Evolutionary conservation across 2,329 filamentous ascomycete species (phyloP), one percentile per base, ranked within the genome.

Genomic region (Venturiaceae sp.): DNA sequence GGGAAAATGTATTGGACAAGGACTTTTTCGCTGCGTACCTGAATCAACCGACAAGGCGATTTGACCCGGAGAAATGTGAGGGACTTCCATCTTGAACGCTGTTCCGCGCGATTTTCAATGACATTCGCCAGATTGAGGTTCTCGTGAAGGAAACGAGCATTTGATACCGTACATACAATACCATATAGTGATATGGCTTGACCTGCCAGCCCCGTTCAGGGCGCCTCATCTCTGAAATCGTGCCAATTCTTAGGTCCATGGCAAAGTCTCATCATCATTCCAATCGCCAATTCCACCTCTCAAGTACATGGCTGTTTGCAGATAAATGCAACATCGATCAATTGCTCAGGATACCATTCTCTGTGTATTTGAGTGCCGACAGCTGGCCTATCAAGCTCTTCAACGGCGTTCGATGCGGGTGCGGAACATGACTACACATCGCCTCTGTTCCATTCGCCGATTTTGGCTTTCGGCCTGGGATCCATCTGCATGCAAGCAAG

Each of bases 211-310:
- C 11, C 16, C 11, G 28, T 34, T 23, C 46, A 52, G 14, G 36
- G n/a, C 16, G 9, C n/a, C 7, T 23, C 50, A 30, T 21, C 34
- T 53, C 14, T 53, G 52, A 9, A 53, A 53, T 37, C 21, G 19
- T 53, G 52, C 52, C 52, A 53, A 53, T 53, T 53, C 52, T 53
- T 53, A 37, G 52, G 9, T 16, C 52, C 34, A 34, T 34, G 52
- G 52, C 52, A 37, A 34, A 26, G 52, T 53, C 52, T 53, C 52
- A 53, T 37, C 44, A n/a, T 30, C 21, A 47, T 47, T 47, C 30
- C 41, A 9, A 28, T n/a, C 44, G 44, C 13, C 44, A 23, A 50
- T 50, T 14, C 44, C 44, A n/a, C 44, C 9, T 50, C 23, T 16
- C n/a, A 30, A 30, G 23, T 26, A 50, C 44, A 30, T 16, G 41